Evolutionary conservation across 208 protist species (phyloP).

Genomic region (Leishmania tarentolae): DNA sequence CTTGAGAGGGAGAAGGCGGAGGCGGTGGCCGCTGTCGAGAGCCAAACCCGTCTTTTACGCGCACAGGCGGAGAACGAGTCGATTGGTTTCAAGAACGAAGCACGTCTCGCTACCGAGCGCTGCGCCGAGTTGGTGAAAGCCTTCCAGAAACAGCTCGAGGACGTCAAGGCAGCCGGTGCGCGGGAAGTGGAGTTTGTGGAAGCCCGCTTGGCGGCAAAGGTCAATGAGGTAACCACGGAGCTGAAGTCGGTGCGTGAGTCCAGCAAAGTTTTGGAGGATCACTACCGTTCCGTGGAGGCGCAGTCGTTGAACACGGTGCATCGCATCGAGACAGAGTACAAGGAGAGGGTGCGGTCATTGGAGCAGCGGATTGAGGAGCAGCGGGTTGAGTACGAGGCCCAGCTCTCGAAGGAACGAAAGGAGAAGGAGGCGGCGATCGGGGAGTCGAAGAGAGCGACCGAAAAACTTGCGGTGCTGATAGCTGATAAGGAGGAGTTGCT

Average conservation of each 20-base stretch:
- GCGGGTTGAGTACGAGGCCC: conserved; percentile 46
- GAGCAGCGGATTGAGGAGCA: conserved; percentile 72
- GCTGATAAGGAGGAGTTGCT: conserved; percentile 62
- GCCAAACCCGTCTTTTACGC: conserved; percentile 74
- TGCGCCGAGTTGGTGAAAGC: conserved; percentile 45
- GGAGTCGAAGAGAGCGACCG: conserved; percentile 49
- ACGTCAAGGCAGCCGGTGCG: conserved; percentile 66
- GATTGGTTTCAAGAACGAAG: conserved; percentile 53
- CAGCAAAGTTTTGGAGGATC: conserved; percentile 46
- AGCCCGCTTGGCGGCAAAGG: conserved; percentile 52
- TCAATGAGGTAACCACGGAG: conserved; percentile 69
- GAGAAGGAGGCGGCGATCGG: conserved; percentile 48
- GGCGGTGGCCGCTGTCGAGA: conserved; percentile 57
- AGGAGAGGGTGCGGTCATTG: conserved; percentile 60
- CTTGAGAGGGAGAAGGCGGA: conserved; percentile 49
- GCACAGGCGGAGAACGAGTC: conserved; percentile 76
- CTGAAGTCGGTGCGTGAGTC: conserved; percentile 55
- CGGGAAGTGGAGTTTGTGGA: conserved; percentile 82
- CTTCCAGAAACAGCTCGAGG: conserved; percentile 75
- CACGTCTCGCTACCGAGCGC: conserved; percentile 52
- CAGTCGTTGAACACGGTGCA: conserved; percentile 53
- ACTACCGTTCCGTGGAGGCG: conserved; percentile 51
- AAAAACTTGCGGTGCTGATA: conserved; percentile 49
- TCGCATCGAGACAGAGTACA: conserved; percentile 76
- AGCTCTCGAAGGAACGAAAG: conserved; percentile 43